Evolutionary conservation across 163 green algal species (phyloP), one percentile per base, ranked within the genome.

Genomic region (Volvox carteri): DNA sequence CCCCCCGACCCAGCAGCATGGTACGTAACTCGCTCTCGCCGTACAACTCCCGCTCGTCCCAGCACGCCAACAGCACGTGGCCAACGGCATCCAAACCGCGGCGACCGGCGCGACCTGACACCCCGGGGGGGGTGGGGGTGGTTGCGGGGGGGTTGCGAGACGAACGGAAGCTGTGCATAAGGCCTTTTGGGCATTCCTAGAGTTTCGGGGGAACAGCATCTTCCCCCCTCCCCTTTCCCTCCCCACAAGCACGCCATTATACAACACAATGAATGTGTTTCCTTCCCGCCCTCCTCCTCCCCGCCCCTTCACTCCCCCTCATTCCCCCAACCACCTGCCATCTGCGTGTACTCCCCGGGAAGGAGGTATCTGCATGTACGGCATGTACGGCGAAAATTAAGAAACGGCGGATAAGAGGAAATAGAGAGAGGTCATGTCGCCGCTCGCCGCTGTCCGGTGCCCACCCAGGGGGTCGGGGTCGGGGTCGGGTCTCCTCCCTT

Each of bases 11-110:
- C 2, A 87, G 94, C 56, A 98, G 91, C 92, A 98, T 87, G 62
- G 41, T 42, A 21, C 89, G 90, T 14, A 99, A 67, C 30, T 97
- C 95, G 14, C 79, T 78, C 92, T 99, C 97, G 33, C 93, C 87
- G 7, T 93, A 39, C 62, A 87, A 23, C 28, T 88, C 81, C 19
- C 90, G 92, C 52, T 97, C 95, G 23, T 98, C 96, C 97, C 96
- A 98, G 78, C 92, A 96, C 16, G 95, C 95, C n/a, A 99, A 93
- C 60, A 99, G 86, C 60, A 99, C 97, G 33, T 95, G 58, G 54
- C 88, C 90, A 4, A 97, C 92, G 2, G 91, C 90, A 90, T 99
- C 98, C 84, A 99, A 93, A 0, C 98, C 98, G 39, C 98, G 94
- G 28, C 97, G 92, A 12, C 98, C 98, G 0, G 98, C 98, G 16